Evolutionary conservation across 2,329 filamentous ascomycete genomes (phyloP).

Genomic region (Harringtonia lauricola): DNA sequence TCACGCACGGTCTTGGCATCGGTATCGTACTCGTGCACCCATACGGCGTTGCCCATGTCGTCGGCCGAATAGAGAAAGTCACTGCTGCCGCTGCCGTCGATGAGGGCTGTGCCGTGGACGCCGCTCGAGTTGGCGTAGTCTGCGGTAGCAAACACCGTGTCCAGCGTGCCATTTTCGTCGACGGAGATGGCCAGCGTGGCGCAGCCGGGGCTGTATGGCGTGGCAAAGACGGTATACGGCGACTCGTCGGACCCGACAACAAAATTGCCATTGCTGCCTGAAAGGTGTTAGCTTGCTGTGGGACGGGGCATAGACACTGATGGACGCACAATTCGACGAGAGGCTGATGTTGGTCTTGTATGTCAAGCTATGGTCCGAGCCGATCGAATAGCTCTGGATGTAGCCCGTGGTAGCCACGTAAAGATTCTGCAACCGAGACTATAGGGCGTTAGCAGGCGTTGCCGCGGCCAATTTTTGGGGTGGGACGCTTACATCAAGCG

Average conservation of each 20-base stretch:
- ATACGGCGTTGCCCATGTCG: conserved; percentile 11
- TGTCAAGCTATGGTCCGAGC: not conserved
- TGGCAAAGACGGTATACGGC: conserved; percentile 10
- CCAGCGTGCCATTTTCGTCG: conserved; percentile 6
- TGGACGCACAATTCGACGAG: not conserved
- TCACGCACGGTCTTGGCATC: conserved; percentile 2
- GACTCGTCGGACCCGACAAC: conserved; percentile 6
- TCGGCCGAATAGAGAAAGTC: conserved; percentile 14
- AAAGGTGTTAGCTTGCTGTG: no score
- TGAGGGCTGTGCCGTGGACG: conserved; percentile 11
- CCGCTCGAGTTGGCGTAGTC: conserved; percentile 9
- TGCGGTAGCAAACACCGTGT: conserved; percentile 6
- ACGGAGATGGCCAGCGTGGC: conserved; percentile 10
- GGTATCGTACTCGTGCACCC: conserved; percentile 12
- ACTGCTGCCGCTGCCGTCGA: no score
- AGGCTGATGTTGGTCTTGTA: not conserved
- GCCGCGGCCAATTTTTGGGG: no score
- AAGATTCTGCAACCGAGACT: not conserved
- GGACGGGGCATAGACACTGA: no score
- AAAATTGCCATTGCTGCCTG: no score
- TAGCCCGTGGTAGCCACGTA: not conserved
- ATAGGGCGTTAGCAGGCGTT: not conserved
- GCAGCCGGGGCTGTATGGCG: conserved; percentile 10
- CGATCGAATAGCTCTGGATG: not conserved
- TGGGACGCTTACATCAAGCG: not conserved